Evolutionary conservation across 805 yeast genomes (phyloP).

Genomic region (Cyberlindnera xylosilytica): DNA sequence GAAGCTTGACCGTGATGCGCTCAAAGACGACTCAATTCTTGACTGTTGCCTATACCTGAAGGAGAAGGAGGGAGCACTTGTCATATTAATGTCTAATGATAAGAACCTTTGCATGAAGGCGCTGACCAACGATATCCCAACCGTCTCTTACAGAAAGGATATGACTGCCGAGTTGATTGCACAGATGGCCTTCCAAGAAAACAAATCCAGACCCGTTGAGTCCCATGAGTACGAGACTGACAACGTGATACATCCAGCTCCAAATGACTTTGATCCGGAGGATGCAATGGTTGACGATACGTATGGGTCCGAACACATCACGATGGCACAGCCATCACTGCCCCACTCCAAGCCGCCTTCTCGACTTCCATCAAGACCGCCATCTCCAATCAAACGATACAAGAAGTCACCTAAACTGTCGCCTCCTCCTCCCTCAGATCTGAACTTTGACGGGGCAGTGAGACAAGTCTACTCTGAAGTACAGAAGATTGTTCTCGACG

Average conservation of each 20-base stretch:
- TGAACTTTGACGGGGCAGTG: constrained; percentile 16
- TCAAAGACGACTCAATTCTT: constrained; percentile 77
- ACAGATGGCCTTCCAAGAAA: constrained; percentile 36
- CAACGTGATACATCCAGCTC: no score
- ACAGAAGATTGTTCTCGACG: constrained; percentile 37
- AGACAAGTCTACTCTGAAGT: constrained; percentile 39
- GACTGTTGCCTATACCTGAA: constrained; percentile 77
- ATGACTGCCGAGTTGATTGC: constrained; percentile 51
- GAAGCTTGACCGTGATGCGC: constrained; percentile 39
- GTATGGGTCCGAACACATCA: background rate
- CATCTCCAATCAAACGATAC: background rate
- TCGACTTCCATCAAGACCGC: background rate
- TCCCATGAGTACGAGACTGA: background rate
- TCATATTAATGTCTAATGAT: constrained; percentile 75
- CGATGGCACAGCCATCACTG: background rate
- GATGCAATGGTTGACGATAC: background rate
- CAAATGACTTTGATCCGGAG: background rate
- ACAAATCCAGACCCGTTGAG: constrained; percentile 8
- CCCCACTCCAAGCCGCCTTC: background rate
- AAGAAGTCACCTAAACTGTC: no score
- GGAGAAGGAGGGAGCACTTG: constrained; percentile 36
- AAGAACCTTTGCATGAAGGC: constrained; percentile 81
- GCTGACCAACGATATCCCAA: constrained; percentile 57
- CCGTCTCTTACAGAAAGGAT: constrained; percentile 47
- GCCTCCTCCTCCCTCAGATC: background rate